Percentiles rank a stretch among this genome's conserved stretches.
Evolutionary conservation across 2,329 filamentous ascomycete species (phyloP).

Genomic region (Colletotrichum cuscutae): DNA sequence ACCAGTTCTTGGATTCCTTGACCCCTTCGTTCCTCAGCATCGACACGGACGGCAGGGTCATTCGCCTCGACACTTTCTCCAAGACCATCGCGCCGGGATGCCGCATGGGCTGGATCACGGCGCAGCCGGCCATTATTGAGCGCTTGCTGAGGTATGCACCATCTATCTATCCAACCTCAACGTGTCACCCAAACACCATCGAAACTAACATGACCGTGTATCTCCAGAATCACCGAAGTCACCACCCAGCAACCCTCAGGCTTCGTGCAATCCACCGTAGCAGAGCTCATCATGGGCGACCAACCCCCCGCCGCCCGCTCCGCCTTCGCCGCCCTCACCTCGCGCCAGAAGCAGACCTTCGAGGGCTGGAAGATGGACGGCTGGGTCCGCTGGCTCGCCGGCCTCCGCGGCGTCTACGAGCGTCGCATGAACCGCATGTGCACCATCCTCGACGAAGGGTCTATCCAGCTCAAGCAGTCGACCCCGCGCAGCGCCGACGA

Average conservation of each 20-base stretch:
- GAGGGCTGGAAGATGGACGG: slow-evolving; percentile 81
- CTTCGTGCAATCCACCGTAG: slow-evolving; percentile 87
- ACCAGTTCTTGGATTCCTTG: slow-evolving; percentile 83
- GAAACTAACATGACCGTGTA: background rate
- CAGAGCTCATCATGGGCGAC: slow-evolving; percentile 79
- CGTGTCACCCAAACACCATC: background rate
- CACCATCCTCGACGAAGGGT: slow-evolving; percentile 74
- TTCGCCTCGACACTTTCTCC: slow-evolving; percentile 92
- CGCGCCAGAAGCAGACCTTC: slow-evolving; percentile 59
- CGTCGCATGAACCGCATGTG: slow-evolving; percentile 86
- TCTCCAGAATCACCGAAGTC: slow-evolving; percentile 75
- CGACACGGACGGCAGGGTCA: slow-evolving; percentile 86
- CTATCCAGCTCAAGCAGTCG: slow-evolving; percentile 73
- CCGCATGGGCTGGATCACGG: slow-evolving; percentile 90
- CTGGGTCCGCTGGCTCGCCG: slow-evolving; percentile 92
- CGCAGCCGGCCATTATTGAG: slow-evolving; percentile 82
- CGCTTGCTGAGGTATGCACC: slow-evolving; percentile 60
- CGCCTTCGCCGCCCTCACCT: slow-evolving; percentile 54
- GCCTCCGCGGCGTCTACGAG: slow-evolving; percentile 86
- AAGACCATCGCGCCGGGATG: slow-evolving; percentile 93
- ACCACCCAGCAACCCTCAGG: slow-evolving; percentile 87
- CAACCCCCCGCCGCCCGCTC: slow-evolving; percentile 61
- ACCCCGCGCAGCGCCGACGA: slow-evolving; percentile 54
- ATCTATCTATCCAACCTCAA: background rate
- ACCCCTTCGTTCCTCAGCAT: slow-evolving; percentile 84